Base-by-base conservation (phyloP, 2,329 filamentous ascomycete genomes). In the Chalaropsis ovoidea region DNA sequence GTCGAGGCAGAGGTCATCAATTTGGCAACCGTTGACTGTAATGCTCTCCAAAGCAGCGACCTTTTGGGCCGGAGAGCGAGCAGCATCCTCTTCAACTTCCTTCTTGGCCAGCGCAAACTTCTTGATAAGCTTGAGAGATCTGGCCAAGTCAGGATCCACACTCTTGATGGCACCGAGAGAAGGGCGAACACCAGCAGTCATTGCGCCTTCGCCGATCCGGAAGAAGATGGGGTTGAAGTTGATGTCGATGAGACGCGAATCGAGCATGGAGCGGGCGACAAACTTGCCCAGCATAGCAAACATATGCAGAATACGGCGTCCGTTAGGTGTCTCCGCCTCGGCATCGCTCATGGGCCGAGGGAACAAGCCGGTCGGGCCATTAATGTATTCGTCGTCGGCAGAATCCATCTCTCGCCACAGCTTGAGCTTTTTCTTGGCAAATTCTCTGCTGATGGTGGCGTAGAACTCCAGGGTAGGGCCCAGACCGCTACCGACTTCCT, bases 161-260 rank as follows among this genome's bases (percentile, higher is more conserved):
- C 88, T 84, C 74, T 92, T 95, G 61, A 99, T 86, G 1, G 94
- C 89, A 5, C 90, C 91, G 7, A 99, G 80, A 0, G 92, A 96
- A 13, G 92, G 91, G 24, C 86, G 86, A 3, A 96, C 86, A 0
- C 80, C 80, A 3, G 77, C 75, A 1, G 84, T 77, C 0, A 76
- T 74, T 1, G 84, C 81, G 56, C 80, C 83, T 70, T 95, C 89
- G 17, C 89, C 90, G 69, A 96, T 89, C 67, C 93, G 89, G 85
- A 99, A 99, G 78, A 99, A 96, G 5, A 91, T 95, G 1, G 94
- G 89, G 73, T 96, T 99, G 77, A 99, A 94, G 65, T 93, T 94
- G 70, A 99, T 86, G 72, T 99, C 94, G 70, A 99, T 96, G 73
- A 99, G 97, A 64, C 94, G 85, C 0, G 93, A 96, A 74, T 99